Base-by-base conservation (phyloP, 352 stramenopile species). In the Phytopythium chamaehyphon region DNA sequence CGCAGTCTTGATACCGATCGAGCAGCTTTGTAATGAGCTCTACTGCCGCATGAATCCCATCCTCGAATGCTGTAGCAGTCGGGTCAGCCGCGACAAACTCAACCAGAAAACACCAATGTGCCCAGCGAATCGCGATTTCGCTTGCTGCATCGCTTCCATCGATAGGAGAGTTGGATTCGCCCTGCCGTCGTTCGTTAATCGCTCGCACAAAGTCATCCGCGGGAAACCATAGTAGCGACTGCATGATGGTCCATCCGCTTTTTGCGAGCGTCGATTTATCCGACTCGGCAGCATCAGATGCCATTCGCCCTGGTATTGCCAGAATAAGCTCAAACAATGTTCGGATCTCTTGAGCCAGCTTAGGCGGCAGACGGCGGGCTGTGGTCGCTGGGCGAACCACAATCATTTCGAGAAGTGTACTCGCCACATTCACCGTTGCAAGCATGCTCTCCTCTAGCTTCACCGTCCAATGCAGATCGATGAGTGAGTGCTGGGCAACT, bases 391-490 rank as follows among this genome's bases (percentile, higher is more conserved):
- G 10, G 16, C 7, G 15, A 23, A 40, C 11, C 18, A n/a, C 14
- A 4, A 26, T 47, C 22, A 59, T 23, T 46, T 73, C 57, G 26
- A 73, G 23, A 23, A 81, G 59, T 58, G 42, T 66, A 0, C 66
- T 61, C 14, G 63, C 64, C 19, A 75, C 64, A 31, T 83, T 79
- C 3, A 77, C 69, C 40, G 69, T 22, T 14, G 56, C 56, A 46
- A 79, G 35, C 3, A 83, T 55, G 19, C 66, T 67, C 39, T 66
- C 67, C 24, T 83, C 69, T n/a, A 83, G 37, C 46, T 79, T 49
- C 7, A 16, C 22, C 23, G 6, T 23, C 1, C 26, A 36, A 28
- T 15, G 42, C 6, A 7, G n/a, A n/a, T n/a, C n/a, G n/a, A n/a
- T n/a, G n/a, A n/a, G n/a, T n/a, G n/a, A n/a, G n/a, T n/a, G n/a